phyloP scores from a whole-genome alignment of 257 asterid species.

The Leonotis leonurus region DNA sequence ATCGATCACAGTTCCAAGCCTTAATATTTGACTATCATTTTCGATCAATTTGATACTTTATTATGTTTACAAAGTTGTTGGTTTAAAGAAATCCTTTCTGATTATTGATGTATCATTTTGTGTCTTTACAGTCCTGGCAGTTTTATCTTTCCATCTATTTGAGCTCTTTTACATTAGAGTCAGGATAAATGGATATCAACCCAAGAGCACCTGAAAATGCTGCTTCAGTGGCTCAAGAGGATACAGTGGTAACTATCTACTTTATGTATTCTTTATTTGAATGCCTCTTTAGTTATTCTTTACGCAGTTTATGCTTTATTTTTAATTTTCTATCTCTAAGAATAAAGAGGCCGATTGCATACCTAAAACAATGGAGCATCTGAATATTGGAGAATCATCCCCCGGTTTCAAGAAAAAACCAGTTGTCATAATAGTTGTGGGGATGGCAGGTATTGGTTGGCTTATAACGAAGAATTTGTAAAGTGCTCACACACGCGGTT shows the following conservation, averaged over 20 bases:
- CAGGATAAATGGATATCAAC: constrained; percentile 36
- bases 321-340: constrained; percentile 17
- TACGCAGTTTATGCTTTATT: neutral
- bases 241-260: constrained; percentile 30
- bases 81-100: neutral
- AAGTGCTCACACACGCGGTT: neutral
- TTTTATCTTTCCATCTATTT: neutral
- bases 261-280: constrained; percentile 10
- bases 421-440: constrained; percentile 74
- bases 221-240: constrained; percentile 5
- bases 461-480: neutral
- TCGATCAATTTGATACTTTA: neutral
- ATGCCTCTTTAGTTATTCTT: neutral
- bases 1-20: neutral
- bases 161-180: neutral
- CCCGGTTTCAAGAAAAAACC: constrained; percentile 76
- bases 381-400: constrained; percentile 56
- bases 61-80: neutral
- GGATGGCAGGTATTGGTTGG: constrained; percentile 82
- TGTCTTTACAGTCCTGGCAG: neutral
- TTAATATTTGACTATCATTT: neutral
- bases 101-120: neutral
- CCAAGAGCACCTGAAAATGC: constrained; percentile 27
- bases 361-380: constrained; percentile 51
- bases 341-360: constrained; percentile 32